A percentile compares a stretch with the other conserved stretches of the same genome.
Evolutionary conservation across 2,329 filamentous ascomycete genomes (phyloP).

Genomic region (Cladophialophora exuberans): DNA sequence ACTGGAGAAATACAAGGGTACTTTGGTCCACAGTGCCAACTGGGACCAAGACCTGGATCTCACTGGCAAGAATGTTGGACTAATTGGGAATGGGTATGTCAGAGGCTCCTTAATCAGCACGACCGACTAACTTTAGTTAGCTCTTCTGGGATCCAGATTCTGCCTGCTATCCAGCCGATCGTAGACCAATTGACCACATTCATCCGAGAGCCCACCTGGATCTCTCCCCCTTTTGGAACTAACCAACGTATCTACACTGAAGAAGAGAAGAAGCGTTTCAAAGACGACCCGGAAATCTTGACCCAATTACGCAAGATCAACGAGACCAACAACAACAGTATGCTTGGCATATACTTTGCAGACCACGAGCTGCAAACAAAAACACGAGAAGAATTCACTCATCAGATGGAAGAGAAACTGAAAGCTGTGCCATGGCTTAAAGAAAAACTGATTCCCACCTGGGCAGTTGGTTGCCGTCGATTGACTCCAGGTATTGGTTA

Average conservation of each 20-base stretch:
- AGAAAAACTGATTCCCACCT: conserved; percentile 30
- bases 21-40: conserved; percentile 33
- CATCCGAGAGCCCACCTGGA: conserved; percentile 26
- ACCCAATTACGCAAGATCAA: conserved; percentile 15
- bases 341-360: conserved; percentile 21
- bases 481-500: conserved; percentile 47
- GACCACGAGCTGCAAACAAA: neutral
- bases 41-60: conserved; percentile 39
- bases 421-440: conserved; percentile 22
- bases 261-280: conserved; percentile 25
- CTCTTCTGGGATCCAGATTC: conserved; percentile 43
- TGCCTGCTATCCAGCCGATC: conserved; percentile 37
- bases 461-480: conserved; percentile 38
- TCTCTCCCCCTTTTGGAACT: conserved; percentile 14
- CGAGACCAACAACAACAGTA: conserved; percentile 30
- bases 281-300: conserved; percentile 28
- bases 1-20: conserved; percentile 32
- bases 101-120: neutral
- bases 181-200: conserved; percentile 38
- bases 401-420: conserved; percentile 25
- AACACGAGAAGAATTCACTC: neutral
- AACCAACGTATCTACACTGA: conserved; percentile 32
- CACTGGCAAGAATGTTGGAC: conserved; percentile 27
- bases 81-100: conserved; percentile 34
- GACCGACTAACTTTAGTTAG: conserved; percentile 24